Base-by-base conservation (phyloP, 2,329 filamentous ascomycete species). In the Exserohilum rostratum region DNA sequence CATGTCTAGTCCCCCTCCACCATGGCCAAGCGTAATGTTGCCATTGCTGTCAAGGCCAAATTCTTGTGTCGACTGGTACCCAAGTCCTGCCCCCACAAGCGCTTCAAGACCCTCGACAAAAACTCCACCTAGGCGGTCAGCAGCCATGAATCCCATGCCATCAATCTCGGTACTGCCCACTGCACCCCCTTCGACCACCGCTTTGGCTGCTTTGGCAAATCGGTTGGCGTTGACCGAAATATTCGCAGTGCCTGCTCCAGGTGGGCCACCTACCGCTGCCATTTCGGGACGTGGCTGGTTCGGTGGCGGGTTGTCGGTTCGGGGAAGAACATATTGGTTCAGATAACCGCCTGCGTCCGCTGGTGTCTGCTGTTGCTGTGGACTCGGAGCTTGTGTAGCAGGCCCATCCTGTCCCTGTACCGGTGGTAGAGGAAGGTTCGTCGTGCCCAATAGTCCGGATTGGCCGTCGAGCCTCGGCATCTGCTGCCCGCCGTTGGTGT, bases 291-390 rank as follows among this genome's bases (percentile, higher is more conserved):
- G 64, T 3, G 70, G 63, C n/a, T 68, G 66, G 42, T 67, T 71
- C 1, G 67, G 66, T 5, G 69, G 60, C 9, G 68, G 71, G 43
- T 68, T 70, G 48, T 74, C 72, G 2, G 70, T 72, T n/a, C 64
- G 66, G 0, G 72, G 72, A 11, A 74, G 61, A 6, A 74, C 71
- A 48, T 74, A 74, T 42, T 74, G 72, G 20, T 74, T 74, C 0
- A 74, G 58, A 18, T 73, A 74, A 5, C 65, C 61, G 45, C 67
- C 69, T 22, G 71, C 70, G 48, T 74, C 71, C 2, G 67, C 66
- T 5, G 71, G 69, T 30, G 71, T 70, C 46, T 73, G 70, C 22
- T 59, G 62, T 43, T 69, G 67, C 17, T 62, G 61, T 27, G 60
- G 59, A 0, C 58, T 57, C 6, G 61, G 55, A 6, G 55, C 54